phyloP scores from a whole-genome alignment of 169 alveolate genomes.

The Ichthyophthirius multifiliis region DNA sequence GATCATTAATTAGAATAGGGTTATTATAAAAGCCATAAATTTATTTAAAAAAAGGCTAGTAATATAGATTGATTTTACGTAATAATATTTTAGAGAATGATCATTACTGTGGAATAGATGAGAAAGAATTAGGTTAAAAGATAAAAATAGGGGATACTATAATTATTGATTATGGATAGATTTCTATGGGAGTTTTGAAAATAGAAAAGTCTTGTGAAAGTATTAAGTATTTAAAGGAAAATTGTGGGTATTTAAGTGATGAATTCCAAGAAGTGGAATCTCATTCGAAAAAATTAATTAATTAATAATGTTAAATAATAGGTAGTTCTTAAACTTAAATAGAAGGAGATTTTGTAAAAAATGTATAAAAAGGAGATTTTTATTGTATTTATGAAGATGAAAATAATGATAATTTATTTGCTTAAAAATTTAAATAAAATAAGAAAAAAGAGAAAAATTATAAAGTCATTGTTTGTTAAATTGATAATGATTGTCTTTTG shows the following conservation, averaged over 20 bases:
- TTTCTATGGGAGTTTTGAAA: not conserved
- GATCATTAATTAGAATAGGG: conserved; percentile 32
- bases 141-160: conserved; percentile 3
- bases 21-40: conserved; percentile 10
- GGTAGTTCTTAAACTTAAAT: too few relatives aligned
- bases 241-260: too few relatives aligned
- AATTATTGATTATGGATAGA: not conserved
- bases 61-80: not conserved
- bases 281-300: too few relatives aligned
- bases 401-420: too few relatives aligned
- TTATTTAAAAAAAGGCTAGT: conserved; percentile 13
- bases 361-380: too few relatives aligned
- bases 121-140: not conserved
- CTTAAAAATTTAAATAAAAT: not conserved
- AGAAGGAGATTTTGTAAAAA: too few relatives aligned
- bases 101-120: conserved; percentile 1
- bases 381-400: too few relatives aligned
- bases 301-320: too few relatives aligned
- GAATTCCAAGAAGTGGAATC: too few relatives aligned
- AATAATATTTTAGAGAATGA: not conserved
- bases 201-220: not conserved
- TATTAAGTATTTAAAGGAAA: not conserved
- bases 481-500: conserved; percentile 32
- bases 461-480: conserved; percentile 25
- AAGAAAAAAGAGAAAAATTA: conserved; percentile 12